phyloP scores from a whole-genome alignment of 306 rosid species.

The Gillenia trifoliata region DNA sequence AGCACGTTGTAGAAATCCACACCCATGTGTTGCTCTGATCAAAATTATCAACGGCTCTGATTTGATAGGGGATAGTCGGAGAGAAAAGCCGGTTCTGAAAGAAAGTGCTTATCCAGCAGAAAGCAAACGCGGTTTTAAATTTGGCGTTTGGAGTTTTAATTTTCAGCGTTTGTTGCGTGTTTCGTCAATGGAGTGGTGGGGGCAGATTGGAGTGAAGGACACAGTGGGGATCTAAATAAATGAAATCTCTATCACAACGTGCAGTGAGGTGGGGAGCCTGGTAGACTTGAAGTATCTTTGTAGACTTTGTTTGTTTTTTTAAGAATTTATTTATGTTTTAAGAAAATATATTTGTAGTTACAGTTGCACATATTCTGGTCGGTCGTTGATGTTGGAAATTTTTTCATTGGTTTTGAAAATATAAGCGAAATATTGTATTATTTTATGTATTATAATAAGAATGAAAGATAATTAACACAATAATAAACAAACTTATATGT shows the following conservation, averaged over 20 bases:
- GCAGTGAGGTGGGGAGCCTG: slow-evolving; percentile 7
- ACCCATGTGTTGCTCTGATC: slow-evolving; percentile 34
- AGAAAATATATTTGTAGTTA: not conserved
- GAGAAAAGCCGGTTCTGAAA: slow-evolving; percentile 16
- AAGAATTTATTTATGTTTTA: not conserved
- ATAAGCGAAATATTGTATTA: no score
- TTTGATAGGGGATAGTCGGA: not conserved
- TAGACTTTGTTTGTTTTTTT: not conserved
- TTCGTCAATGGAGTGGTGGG: not conserved
- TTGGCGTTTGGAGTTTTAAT: not conserved
- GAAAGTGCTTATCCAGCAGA: not conserved
- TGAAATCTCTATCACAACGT: slow-evolving; percentile 18
- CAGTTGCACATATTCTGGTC: slow-evolving; percentile 10
- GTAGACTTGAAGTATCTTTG: not conserved
- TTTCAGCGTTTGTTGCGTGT: not conserved
- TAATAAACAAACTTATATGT: no score
- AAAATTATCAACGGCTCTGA: not conserved
- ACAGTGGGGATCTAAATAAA: not conserved
- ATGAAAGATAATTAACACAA: no score
- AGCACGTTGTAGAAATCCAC: slow-evolving; percentile 66
- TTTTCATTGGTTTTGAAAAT: no score
- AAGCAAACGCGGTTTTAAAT: not conserved
- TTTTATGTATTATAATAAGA: no score
- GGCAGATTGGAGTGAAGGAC: not conserved
- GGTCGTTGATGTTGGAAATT: not conserved